Evolutionary conservation across 1,284 basidiomycete species (phyloP), one percentile per base, ranked within the genome.

Genomic region (Jaminaea rosea): DNA sequence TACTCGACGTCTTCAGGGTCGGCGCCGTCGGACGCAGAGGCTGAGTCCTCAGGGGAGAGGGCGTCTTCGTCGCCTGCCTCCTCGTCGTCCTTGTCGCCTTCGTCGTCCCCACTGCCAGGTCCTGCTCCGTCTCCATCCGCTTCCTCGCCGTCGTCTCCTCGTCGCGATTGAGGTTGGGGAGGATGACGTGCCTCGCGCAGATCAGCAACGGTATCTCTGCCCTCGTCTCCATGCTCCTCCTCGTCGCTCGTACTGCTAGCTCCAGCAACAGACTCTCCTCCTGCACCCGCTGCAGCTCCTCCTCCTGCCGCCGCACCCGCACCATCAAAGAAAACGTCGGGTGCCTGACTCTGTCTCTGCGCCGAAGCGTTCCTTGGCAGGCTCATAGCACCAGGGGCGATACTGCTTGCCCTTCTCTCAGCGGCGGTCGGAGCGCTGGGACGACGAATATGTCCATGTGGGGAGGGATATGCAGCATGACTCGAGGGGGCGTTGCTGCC

Each of bases 1-100:
- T 97, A 79, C 46, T 79, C 90, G 32, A 87, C 88, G 64, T 96
- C 90, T 15, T 66, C 59, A 17, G 55, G 52, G 36, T 65, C 60
- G 29, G 50, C 42, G 26, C 46, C 56, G 1, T 56, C 52, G 28
- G 41, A 52, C 13, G 29, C 42, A 9, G 42, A 32, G 10, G 42
- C 21, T 13, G 31, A 31, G 19, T 51, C 42, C 26, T 46, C 49
- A 11, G 29, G 32, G 4, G 42, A 37, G 27, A 44, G 44, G 19
- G 42, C 36, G 28, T 36, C 34, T 10, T 45, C 44, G 24, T 32
- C 56, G 24, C 46, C 46, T 9, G 34, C 42, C 11, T 56, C 49
- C 44, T 47, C 52, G 2, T 56, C 53, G 27, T 49, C 52, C 15
- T 45, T 44, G 8, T 64, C 60, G 23, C 50, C 52, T 3, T 57